Evolutionary conservation across 2,329 filamentous ascomycete species (phyloP).

Genomic region (Exutisphaerella laricina): DNA sequence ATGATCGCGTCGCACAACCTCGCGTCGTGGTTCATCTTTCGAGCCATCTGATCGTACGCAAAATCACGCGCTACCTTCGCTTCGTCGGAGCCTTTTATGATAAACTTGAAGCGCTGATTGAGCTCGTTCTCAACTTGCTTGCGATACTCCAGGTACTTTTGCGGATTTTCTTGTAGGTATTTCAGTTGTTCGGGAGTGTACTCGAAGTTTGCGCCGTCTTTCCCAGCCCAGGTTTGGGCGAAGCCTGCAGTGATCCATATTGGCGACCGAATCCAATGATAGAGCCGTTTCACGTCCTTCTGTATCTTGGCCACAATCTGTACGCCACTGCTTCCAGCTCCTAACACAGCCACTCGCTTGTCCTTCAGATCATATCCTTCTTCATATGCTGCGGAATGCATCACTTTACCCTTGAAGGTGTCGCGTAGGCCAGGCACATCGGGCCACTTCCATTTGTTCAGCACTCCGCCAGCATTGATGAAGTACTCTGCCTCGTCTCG

Average conservation of each 20-base stretch:
- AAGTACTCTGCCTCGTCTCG: slow-evolving; percentile 37
- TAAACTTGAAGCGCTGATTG: slow-evolving; percentile 51
- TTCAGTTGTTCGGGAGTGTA: slow-evolving; percentile 41
- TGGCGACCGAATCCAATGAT: slow-evolving; percentile 41
- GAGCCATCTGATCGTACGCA: slow-evolving; percentile 37
- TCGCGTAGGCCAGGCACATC: slow-evolving; percentile 39
- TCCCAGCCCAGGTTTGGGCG: slow-evolving; percentile 43
- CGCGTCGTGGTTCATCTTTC: slow-evolving; percentile 36
- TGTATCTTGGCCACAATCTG: slow-evolving; percentile 42
- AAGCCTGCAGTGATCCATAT: slow-evolving; percentile 48
- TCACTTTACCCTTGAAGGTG: slow-evolving; percentile 39
- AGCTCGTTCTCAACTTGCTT: slow-evolving; percentile 47
- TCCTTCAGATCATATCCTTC: slow-evolving; percentile 35
- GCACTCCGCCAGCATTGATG: slow-evolving; percentile 41
- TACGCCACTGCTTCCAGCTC: slow-evolving; percentile 39
- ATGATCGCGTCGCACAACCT: slow-evolving; percentile 42
- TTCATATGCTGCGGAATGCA: slow-evolving; percentile 42
- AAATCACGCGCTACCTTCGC: slow-evolving; percentile 40
- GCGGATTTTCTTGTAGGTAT: slow-evolving; percentile 37
- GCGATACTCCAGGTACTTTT: slow-evolving; percentile 44
- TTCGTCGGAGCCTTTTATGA: slow-evolving; percentile 46
- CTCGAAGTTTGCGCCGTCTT: slow-evolving; percentile 44
- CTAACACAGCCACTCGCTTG: slow-evolving; percentile 41
- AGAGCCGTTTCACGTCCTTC: slow-evolving; percentile 35
- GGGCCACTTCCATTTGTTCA: slow-evolving; percentile 44